phyloP scores from a whole-genome alignment of 2,329 filamentous ascomycete species.

The Teratosphaeria zuluensis region DNA sequence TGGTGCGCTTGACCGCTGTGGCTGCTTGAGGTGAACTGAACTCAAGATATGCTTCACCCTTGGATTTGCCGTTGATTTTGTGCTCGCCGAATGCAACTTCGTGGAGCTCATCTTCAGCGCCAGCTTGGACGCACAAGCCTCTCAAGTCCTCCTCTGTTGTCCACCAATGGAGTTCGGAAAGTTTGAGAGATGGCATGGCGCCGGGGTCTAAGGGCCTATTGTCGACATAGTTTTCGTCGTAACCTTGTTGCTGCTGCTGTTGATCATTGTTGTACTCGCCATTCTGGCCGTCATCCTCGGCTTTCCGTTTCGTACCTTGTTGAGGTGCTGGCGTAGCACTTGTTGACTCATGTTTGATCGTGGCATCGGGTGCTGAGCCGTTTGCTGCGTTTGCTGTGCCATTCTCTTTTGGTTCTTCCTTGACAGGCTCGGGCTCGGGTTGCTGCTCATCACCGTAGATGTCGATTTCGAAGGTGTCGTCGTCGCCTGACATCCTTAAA shows the following conservation, averaged over 20 bases:
- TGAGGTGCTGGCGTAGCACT: neutral
- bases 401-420: neutral
- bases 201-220: slow-evolving; percentile 45
- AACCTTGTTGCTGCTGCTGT: neutral
- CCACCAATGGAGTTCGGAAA: slow-evolving; percentile 95
- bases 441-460: slow-evolving; percentile 52
- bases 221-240: slow-evolving; percentile 3
- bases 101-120: slow-evolving; percentile 72
- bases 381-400: neutral
- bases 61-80: slow-evolving; percentile 98
- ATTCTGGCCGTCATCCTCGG: slow-evolving; percentile 29
- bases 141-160: slow-evolving; percentile 90
- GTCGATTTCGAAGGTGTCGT: slow-evolving; percentile 63
- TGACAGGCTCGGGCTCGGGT: slow-evolving; percentile 5
- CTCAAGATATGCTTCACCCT: slow-evolving; percentile 82
- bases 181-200: slow-evolving; percentile 63
- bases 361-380: neutral
- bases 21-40: slow-evolving; percentile 76
- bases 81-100: slow-evolving; percentile 97
- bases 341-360: slow-evolving; percentile 1
- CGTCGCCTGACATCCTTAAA: slow-evolving; percentile 41
- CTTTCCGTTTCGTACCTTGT: slow-evolving; percentile 53
- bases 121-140: slow-evolving; percentile 61
- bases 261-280: slow-evolving; percentile 2
- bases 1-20: slow-evolving; percentile 70